Base-by-base conservation (phyloP, 2,329 filamentous ascomycete species). In the Emergomyces pasteurianus region DNA sequence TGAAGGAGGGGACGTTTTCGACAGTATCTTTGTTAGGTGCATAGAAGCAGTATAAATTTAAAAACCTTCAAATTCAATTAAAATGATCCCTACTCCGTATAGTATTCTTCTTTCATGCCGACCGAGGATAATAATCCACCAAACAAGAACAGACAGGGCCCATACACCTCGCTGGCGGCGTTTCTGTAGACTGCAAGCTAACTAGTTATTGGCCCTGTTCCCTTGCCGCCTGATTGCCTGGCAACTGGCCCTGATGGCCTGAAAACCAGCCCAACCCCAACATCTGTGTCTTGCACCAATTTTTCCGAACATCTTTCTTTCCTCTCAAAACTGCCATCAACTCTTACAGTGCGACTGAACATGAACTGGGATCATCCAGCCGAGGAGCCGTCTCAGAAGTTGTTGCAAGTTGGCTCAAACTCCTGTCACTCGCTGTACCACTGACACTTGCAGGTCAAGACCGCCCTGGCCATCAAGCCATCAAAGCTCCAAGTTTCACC, bases 331-430 rank as follows among this genome's bases (percentile, higher is more conserved):
- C 42, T 21, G 42, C n/a, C 18, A 46, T 46, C 42, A 3, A 46
- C 42, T 46, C 42, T 43, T 43, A 43, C 40, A 43, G 40, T 2
- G n/a, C 7, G 4, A 46, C 42, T 46, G 42, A 46, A 9, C 42
- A 60, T 60, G 58, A 5, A 60, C 26, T 62, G 60, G 62, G 62
- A 63, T 54, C 40, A 62, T 26, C 50, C 62, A 31, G 60, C 62
- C 42, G 60, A 63, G 55, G 55, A 63, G 18, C 40, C 58, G 38
- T 49, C 58, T n/a, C 60, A 57, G 59, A 61, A 53, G 23, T 58
- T 60, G 36, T 63, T 49, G 54, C 60, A n/a, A 58, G 38, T 26
- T 63, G 62, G 62, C 46, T 63, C 23, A 42, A 47, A 36, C 46
- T 62, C 21, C 60, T 63, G 34, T 59, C 56, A 14, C 59, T 59